Evolutionary conservation across 352 stramenopile species (phyloP).

Genomic region (Globisporangium emineosum): DNA sequence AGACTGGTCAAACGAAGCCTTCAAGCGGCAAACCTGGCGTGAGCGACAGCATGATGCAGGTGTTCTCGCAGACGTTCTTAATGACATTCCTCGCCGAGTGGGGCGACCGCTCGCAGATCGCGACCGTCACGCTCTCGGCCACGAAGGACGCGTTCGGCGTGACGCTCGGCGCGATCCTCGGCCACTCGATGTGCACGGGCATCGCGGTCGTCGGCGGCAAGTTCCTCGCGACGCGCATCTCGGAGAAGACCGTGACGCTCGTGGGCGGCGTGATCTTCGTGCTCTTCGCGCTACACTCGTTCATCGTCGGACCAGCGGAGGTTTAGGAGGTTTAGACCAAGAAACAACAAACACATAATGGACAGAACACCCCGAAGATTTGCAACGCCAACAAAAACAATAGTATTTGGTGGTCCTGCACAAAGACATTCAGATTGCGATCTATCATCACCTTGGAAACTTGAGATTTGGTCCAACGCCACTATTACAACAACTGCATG

Average conservation of each 20-base stretch:
- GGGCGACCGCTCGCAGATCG: constrained; percentile 97
- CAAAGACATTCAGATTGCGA: no score
- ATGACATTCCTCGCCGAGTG: constrained; percentile 99
- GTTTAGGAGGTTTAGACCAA: constrained; percentile 7
- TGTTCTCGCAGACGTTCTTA: constrained; percentile 94
- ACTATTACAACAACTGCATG: not conserved
- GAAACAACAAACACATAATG: not conserved
- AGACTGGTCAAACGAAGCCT: constrained; percentile 22
- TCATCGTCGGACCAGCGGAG: constrained; percentile 83
- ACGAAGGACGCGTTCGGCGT: constrained; percentile 95
- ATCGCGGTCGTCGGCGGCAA: constrained; percentile 96
- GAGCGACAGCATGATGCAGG: constrained; percentile 68
- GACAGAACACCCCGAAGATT: not conserved
- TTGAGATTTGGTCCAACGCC: not conserved
- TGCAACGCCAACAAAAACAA: not conserved
- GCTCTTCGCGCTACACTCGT: constrained; percentile 95
- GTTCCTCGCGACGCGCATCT: constrained; percentile 97
- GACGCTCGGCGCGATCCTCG: constrained; percentile 94
- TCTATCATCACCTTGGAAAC: no score
- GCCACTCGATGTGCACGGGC: constrained; percentile 98
- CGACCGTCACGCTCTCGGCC: constrained; percentile 97
- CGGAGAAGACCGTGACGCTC: constrained; percentile 95
- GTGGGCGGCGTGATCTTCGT: constrained; percentile 96
- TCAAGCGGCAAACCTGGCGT: constrained; percentile 17
- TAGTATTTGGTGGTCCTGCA: not conserved